These are phyloP conservation scores for Fusarium staphyleae DNA, from an alignment of 2,329 filamentous ascomycete species.

Conservation along the genomic window DNA sequence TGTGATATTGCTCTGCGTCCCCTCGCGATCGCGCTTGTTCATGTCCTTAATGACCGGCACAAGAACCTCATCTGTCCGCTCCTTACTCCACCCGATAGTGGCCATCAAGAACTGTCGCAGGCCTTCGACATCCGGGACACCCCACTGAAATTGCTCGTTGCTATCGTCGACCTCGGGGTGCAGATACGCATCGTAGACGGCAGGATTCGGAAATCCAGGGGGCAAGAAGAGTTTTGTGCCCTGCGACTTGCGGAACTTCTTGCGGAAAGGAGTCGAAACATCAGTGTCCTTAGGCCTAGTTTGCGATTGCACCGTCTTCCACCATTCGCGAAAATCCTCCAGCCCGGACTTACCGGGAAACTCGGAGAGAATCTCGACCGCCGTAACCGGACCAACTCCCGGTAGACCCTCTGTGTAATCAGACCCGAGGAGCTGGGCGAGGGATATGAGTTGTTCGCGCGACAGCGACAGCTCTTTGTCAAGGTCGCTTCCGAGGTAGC, in stretches of 20 bases:
- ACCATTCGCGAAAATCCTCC: slow-evolving; percentile 85
- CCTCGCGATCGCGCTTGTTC: slow-evolving; percentile 86
- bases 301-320: slow-evolving; percentile 75
- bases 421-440: slow-evolving; percentile 89
- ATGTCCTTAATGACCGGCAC: slow-evolving; percentile 96
- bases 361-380: slow-evolving; percentile 91
- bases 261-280: slow-evolving; percentile 70
- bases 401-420: slow-evolving; percentile 95
- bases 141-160: slow-evolving; percentile 88
- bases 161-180: slow-evolving; percentile 84
- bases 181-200: slow-evolving; percentile 84
- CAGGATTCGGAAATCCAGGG: slow-evolving; percentile 75
- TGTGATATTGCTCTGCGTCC: slow-evolving; percentile 97
- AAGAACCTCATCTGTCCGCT: slow-evolving; percentile 92
- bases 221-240: slow-evolving; percentile 87
- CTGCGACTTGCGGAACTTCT: slow-evolving; percentile 84
- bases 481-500: slow-evolving; percentile 83
- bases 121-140: slow-evolving; percentile 89
- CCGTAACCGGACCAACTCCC: slow-evolving; percentile 92
- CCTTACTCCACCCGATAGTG: slow-evolving; percentile 91
- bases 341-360: slow-evolving; percentile 72
- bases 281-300: slow-evolving; percentile 71
- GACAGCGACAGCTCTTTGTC: slow-evolving; percentile 89
- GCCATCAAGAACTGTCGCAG: slow-evolving; percentile 85
- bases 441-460: slow-evolving; percentile 83